These are phyloP conservation scores for Neofusicoccum laricinum DNA, from an alignment of 2,329 filamentous ascomycete species.

Conservation along the genomic window DNA sequence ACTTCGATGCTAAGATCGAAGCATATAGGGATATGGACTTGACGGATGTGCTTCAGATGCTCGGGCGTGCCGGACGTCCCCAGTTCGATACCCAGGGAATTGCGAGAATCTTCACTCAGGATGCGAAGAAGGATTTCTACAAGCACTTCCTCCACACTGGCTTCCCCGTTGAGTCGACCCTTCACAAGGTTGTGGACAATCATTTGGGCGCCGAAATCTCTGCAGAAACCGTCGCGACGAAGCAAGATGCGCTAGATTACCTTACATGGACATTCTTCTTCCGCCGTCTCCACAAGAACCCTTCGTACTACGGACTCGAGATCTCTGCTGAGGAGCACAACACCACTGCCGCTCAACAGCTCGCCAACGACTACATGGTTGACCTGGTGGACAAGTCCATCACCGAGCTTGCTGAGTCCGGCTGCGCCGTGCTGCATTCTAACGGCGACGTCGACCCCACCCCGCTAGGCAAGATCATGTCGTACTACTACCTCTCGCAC, in stretches of 20 bases:
- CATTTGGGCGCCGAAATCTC: constrained; percentile 94
- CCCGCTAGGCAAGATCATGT: constrained; percentile 95
- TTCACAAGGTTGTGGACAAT: constrained; percentile 96
- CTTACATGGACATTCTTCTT: constrained; percentile 99
- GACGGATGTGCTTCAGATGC: constrained; percentile 96
- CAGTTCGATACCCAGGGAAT: constrained; percentile 97
- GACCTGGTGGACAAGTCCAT: constrained; percentile 86
- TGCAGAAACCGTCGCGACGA: constrained; percentile 85
- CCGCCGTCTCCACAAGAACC: constrained; percentile 93
- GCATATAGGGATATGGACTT: constrained; percentile 99
- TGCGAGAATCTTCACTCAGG: constrained; percentile 94
- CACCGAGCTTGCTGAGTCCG: constrained; percentile 74
- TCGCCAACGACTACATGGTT: constrained; percentile 94
- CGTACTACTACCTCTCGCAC: constrained; percentile 95
- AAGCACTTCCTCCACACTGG: constrained; percentile 98
- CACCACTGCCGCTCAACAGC: constrained; percentile 76
- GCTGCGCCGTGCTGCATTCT: constrained; percentile 76
- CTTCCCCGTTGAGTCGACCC: constrained; percentile 92
- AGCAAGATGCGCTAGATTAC: constrained; percentile 96
- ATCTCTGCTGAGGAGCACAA: constrained; percentile 92
- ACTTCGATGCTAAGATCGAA: constrained; percentile 96
- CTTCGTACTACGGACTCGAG: constrained; percentile 94
- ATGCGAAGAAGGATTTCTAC: constrained; percentile 98
- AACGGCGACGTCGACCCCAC: constrained; percentile 90
- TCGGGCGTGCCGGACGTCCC: constrained; percentile 89